Base-by-base conservation (phyloP, 2,329 filamentous ascomycete species). In the Tolypocladium paradoxum region DNA sequence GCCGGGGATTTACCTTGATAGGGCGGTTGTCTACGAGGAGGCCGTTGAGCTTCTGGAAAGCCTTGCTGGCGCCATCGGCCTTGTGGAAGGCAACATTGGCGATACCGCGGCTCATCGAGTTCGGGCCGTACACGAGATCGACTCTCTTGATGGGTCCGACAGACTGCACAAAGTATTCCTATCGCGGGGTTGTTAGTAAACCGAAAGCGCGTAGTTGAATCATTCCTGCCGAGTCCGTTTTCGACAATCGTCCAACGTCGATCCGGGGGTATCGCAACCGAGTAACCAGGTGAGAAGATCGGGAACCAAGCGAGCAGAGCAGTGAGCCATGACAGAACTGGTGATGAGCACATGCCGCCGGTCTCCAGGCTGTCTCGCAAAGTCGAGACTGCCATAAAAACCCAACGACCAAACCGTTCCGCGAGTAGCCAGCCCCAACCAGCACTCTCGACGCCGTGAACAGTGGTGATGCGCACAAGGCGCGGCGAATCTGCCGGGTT, bases 111-210 rank as follows among this genome's bases (percentile, higher is more conserved):
- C 91, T 96, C 62, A 85, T 82, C 59, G 92, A 92, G 68, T 88
- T 90, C 59, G 92, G 89, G 64, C 92, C 93, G 73, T 99, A 99
- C 50, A 88, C 90, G 64, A 99, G 78, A 62, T 93, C 85, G 59
- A 95, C 89, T 72, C 82, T 87, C 81, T 95, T 96, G 73, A 97
- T 88, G 58, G 87, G 82, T 62, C 91, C 92, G 70, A 96, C 84
- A 64, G 88, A 87, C 67, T 89, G 86, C 66, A 79, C 75, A 72
- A 99, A 97, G 74, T 97, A 99, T 76, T 99, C 93, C 93, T 99
- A 90, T 75, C 72, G 72, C 71, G 73, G 71, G 70, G 69, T 75
- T 72, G 84, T 90, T 83, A 90, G 87, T 88, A 65, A 76, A 73
- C 69, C 70, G 62, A 61, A 61, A 64, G 61, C 57, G 58, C 60